These are phyloP conservation scores for Solanum hybrid DNA, from an alignment of 305 asterid genomes.

Conservation along the genomic window DNA sequence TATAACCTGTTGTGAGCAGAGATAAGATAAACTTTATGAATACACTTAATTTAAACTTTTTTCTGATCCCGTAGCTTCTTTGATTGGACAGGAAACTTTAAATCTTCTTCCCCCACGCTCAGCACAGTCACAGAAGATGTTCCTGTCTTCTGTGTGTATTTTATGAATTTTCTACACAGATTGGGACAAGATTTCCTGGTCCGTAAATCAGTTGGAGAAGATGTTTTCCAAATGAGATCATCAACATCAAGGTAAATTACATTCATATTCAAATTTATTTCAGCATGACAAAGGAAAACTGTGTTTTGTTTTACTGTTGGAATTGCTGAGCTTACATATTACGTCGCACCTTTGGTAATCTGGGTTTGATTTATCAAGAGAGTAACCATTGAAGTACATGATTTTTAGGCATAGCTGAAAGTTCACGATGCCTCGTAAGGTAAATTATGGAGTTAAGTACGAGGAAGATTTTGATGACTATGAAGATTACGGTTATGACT, in stretches of 20 bases:
- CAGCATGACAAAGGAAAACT: neutral
- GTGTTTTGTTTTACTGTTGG: neutral
- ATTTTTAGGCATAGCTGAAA: slow-evolving; percentile 1
- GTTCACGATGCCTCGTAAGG: slow-evolving; percentile 75
- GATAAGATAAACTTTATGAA: neutral
- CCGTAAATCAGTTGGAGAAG: neutral
- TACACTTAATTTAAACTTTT: neutral
- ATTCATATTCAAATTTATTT: neutral
- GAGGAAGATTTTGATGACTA: slow-evolving; percentile 37
- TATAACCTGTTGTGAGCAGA: neutral
- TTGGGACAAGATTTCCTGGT: neutral
- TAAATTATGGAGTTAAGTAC: slow-evolving; percentile 30
- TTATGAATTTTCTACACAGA: neutral
- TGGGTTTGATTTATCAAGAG: neutral
- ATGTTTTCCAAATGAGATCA: neutral
- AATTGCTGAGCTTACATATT: neutral
- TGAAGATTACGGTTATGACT: slow-evolving; percentile 33
- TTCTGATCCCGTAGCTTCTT: neutral
- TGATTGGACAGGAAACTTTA: neutral
- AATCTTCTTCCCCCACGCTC: neutral
- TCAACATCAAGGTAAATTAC: neutral
- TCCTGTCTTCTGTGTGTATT: neutral
- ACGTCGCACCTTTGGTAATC: neutral
- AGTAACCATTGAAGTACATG: neutral
- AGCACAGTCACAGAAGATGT: neutral